Percentiles rank a stretch among this genome's conserved stretches.
These are phyloP conservation scores for Candida endomychidarum DNA, from an alignment of 805 yeast genomes.

Conservation along the genomic window DNA sequence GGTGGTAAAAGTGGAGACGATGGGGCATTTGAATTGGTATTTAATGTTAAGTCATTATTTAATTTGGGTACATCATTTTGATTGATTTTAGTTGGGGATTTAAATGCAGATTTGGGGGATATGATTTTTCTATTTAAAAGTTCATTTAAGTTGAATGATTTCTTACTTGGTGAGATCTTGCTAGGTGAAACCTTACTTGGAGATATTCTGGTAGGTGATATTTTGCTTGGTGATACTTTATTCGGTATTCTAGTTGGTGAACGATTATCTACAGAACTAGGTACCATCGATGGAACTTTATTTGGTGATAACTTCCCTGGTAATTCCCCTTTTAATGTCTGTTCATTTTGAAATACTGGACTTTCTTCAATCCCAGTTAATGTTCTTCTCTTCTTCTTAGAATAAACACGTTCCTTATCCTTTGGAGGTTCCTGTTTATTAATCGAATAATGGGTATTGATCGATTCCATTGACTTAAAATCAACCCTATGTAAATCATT, in stretches of 20 bases:
- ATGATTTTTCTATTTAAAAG: constrained; percentile 21
- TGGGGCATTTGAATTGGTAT: neutral
- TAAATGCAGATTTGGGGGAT: constrained; percentile 14
- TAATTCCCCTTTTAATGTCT: neutral
- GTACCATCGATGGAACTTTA: neutral
- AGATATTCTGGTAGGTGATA: constrained; percentile 16
- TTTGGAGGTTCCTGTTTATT: neutral
- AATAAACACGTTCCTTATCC: neutral
- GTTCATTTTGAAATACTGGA: constrained; percentile 4
- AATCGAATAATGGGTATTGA: constrained; percentile 47
- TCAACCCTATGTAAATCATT: constrained; percentile 28
- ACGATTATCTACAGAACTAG: too few relatives aligned
- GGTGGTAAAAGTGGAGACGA: neutral
- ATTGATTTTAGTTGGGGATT: constrained; percentile 14
- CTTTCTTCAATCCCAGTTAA: constrained; percentile 43
- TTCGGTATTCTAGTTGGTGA: neutral
- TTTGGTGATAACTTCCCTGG: constrained; percentile 9
- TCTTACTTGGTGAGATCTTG: constrained; percentile 42
- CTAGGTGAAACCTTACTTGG: constrained; percentile 1
- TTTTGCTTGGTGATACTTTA: neutral
- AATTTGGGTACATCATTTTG: constrained; percentile 1
- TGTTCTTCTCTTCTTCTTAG: constrained; percentile 31
- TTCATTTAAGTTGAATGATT: constrained; percentile 36
- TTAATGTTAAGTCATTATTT: constrained; percentile 4
- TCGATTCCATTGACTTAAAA: constrained; percentile 49